These are phyloP conservation scores for Teratosphaeria epicoccoides DNA, from an alignment of 2,329 filamentous ascomycete species.

Conservation along the genomic window DNA sequence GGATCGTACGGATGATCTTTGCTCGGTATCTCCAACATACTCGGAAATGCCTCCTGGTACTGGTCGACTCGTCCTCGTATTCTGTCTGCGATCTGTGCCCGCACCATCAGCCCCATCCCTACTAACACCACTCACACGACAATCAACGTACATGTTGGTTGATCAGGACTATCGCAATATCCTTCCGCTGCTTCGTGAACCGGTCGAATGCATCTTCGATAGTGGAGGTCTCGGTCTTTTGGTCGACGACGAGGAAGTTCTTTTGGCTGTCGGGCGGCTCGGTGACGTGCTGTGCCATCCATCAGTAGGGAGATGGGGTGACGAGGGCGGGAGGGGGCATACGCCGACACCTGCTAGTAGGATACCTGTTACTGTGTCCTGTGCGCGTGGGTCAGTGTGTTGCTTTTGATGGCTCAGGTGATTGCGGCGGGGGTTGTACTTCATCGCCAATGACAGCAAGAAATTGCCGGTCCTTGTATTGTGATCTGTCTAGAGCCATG, in stretches of 20 bases:
- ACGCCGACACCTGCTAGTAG: constrained; percentile 93
- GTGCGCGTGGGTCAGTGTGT: not conserved
- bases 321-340: constrained; percentile 26
- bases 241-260: constrained; percentile 95
- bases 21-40: constrained; percentile 89
- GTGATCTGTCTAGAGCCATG: constrained; percentile 51
- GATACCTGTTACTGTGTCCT: constrained; percentile 95
- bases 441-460: constrained; percentile 97
- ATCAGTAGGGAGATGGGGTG: not conserved
- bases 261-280: constrained; percentile 80
- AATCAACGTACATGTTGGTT: constrained; percentile 80
- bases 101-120: not conserved
- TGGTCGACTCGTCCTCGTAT: constrained; percentile 86
- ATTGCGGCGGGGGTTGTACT: constrained; percentile 36
- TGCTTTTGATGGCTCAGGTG: not conserved
- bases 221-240: constrained; percentile 75
- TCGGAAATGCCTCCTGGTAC: constrained; percentile 92
- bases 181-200: constrained; percentile 83
- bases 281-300: constrained; percentile 64
- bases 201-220: constrained; percentile 85
- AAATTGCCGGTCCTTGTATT: constrained; percentile 78
- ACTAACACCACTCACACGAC: too few relatives aligned
- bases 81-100: constrained; percentile 69
- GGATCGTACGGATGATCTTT: constrained; percentile 99
- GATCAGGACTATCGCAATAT: constrained; percentile 92